A percentile compares a stretch with the other conserved stretches of the same genome.
Conservation (phyloP, 2,329 filamentous ascomycete genomes). For the Hymenoscyphus fraxineus region DNA sequence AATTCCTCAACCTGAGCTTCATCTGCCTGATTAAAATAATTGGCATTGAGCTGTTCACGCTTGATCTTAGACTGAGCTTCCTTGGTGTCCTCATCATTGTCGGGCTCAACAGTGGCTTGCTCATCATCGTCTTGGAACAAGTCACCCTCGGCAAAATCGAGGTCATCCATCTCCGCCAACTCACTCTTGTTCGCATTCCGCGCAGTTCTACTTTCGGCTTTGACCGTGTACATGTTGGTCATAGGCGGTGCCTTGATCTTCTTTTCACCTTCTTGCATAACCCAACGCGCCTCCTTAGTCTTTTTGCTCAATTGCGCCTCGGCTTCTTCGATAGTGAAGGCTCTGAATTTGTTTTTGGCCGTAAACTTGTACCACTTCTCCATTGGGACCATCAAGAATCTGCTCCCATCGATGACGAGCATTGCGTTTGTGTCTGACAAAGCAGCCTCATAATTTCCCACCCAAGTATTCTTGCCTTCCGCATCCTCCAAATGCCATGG, state of each 20-base stretch:
- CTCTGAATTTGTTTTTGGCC: constrained; percentile 73
- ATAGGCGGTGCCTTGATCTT: constrained; percentile 56
- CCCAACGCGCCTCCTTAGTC: constrained; percentile 73
- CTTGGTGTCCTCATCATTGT: constrained; percentile 78
- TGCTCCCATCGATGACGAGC: constrained; percentile 64
- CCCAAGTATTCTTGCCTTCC: constrained; percentile 91
- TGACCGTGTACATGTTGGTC: constrained; percentile 51
- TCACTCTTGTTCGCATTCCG: constrained; percentile 58
- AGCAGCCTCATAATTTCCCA: constrained; percentile 84
- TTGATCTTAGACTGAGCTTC: constrained; percentile 69
- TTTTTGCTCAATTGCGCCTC: constrained; percentile 81
- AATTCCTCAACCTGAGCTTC: constrained; percentile 56
- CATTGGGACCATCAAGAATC: constrained; percentile 81
- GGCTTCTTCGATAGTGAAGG: constrained; percentile 76
- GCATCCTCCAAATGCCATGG: constrained; percentile 98
- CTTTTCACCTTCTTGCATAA: constrained; percentile 60
- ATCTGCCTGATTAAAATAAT: constrained; percentile 69
- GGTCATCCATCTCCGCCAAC: constrained; percentile 66
- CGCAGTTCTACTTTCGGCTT: constrained; percentile 65
- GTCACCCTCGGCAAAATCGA: constrained; percentile 64
- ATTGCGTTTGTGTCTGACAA: constrained; percentile 83
- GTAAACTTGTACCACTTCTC: constrained; percentile 95
- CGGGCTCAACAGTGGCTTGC: constrained; percentile 67
- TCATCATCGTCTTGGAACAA: constrained; percentile 88
- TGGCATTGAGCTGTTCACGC: constrained; percentile 79